These are phyloP conservation scores for Tylopilus rubrobrunneus DNA, from an alignment of 768 basidiomycete genomes.

Conservation along the genomic window DNA sequence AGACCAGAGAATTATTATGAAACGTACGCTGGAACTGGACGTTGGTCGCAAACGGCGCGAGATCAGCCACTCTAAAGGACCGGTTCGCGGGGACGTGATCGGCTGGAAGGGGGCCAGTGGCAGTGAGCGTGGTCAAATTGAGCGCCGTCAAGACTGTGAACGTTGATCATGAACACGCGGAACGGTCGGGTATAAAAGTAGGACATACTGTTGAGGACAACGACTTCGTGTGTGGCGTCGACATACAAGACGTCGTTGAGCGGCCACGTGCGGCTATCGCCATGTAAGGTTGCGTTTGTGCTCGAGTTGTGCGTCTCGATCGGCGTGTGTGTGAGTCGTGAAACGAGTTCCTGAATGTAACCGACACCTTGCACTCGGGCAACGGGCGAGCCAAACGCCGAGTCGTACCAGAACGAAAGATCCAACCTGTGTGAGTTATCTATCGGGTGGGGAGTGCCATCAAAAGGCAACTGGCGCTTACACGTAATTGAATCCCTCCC, in stretches of 20 bases:
- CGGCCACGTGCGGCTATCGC: slow-evolving; percentile 66
- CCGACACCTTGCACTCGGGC: slow-evolving; percentile 75
- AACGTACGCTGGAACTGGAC: slow-evolving; percentile 79
- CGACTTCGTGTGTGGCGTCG: slow-evolving; percentile 91
- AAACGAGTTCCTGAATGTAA: slow-evolving; percentile 78
- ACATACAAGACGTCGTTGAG: slow-evolving; percentile 73
- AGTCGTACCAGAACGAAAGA: slow-evolving; percentile 47
- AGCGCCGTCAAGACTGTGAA: slow-evolving; percentile 73
- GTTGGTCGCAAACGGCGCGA: slow-evolving; percentile 87
- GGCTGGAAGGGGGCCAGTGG: slow-evolving; percentile 67
- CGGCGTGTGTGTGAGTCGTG: slow-evolving; percentile 74
- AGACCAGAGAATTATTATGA: slow-evolving; percentile 1
- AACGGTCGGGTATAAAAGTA: neutral
- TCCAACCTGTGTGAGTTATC: slow-evolving; percentile 13
- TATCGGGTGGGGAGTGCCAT: neutral
- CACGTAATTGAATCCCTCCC: slow-evolving; percentile 91
- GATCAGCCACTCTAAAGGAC: slow-evolving; percentile 69
- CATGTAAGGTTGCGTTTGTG: slow-evolving; percentile 79
- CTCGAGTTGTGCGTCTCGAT: slow-evolving; percentile 72
- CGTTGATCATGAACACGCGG: neutral
- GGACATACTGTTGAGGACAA: slow-evolving; percentile 71
- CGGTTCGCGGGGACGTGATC: slow-evolving; percentile 64
- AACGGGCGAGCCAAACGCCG: slow-evolving; percentile 78
- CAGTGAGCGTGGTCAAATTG: slow-evolving; percentile 73
- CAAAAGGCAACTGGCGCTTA: slow-evolving; percentile 32